phyloP scores from a whole-genome alignment of 2,329 filamentous ascomycete species.

The Alternaria ethzedia region DNA sequence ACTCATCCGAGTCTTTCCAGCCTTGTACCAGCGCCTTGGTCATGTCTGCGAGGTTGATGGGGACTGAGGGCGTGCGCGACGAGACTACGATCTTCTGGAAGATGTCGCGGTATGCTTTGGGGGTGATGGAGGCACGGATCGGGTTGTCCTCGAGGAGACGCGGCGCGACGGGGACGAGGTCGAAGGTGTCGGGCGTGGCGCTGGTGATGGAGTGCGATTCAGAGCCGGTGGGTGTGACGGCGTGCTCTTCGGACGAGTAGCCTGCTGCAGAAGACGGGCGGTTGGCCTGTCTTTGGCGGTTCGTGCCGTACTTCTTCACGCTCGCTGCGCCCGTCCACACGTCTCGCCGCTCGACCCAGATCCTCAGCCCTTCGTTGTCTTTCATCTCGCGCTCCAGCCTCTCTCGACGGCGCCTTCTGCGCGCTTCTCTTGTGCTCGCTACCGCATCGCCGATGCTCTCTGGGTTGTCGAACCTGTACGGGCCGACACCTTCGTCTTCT shows the following conservation, averaged over 20 bases:
- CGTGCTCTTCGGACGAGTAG: conserved; percentile 13
- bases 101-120: conserved; percentile 77
- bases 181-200: conserved; percentile 19
- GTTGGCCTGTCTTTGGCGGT: conserved; percentile 4
- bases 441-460: conserved; percentile 53
- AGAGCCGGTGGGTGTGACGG: conserved; percentile 7
- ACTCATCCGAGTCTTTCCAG: conserved; percentile 93
- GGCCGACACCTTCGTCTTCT: conserved; percentile 36
- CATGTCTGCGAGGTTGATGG: conserved; percentile 85
- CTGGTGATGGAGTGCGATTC: conserved; percentile 10
- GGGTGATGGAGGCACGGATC: conserved; percentile 77
- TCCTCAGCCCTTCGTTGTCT: conserved; percentile 84
- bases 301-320: conserved; percentile 52
- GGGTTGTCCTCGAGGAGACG: conserved; percentile 76
- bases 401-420: conserved; percentile 48
- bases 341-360: conserved; percentile 78
- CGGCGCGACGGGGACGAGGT: conserved; percentile 72
- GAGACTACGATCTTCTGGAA: conserved; percentile 89
- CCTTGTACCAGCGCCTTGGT: conserved; percentile 81
- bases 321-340: conserved; percentile 78
- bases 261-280: conserved; percentile 7
- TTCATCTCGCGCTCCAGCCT: conserved; percentile 52
- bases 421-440: conserved; percentile 31
- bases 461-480: conserved; percentile 54
- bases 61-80: conserved; percentile 80